Evolutionary conservation across 257 asterid species (phyloP).

Genomic region (Jacaranda mimosifolia): DNA sequence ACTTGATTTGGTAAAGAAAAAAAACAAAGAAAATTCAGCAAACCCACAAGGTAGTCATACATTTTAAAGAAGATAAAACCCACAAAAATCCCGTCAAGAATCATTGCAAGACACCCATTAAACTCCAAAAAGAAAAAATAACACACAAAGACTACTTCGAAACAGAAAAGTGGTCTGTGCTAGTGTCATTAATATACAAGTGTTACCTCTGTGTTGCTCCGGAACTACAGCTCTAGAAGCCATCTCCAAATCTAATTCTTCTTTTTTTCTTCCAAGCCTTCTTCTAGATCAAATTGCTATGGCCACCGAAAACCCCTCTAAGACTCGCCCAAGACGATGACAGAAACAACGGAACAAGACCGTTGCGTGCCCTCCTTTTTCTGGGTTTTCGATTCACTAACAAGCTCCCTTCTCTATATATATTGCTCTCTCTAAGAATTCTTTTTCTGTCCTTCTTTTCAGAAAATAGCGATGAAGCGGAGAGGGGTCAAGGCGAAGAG

Average conservation of each 20-base stretch:
- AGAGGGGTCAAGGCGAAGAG: conserved; percentile 18
- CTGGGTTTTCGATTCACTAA: conserved; percentile 34
- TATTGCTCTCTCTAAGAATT: not conserved
- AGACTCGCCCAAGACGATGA: conserved; percentile 70
- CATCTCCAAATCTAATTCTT: conserved; percentile 46
- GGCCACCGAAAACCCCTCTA: conserved; percentile 68
- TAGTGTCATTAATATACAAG: not conserved
- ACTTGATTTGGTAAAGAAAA: not conserved
- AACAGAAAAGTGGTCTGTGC: not conserved
- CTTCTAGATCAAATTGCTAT: conserved; percentile 16
- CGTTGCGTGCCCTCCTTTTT: conserved; percentile 64
- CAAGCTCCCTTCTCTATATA: not conserved
- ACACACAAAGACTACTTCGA: not conserved
- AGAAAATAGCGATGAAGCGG: conserved; percentile 19
- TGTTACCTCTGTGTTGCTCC: conserved; percentile 57
- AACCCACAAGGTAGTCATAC: not conserved
- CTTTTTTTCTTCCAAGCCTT: conserved; percentile 33
- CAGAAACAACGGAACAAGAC: conserved; percentile 75
- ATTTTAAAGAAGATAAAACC: not conserved
- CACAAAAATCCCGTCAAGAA: not conserved
- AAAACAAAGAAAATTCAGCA: not conserved
- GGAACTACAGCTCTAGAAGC: conserved; percentile 51
- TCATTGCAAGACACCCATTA: not conserved
- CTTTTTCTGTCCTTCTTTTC: not conserved
- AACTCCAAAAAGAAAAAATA: not conserved